A percentile compares a stretch with the other conserved stretches of the same genome.
Conservation (phyloP, 345 rosid species). For the Carallia brachiata region DNA sequence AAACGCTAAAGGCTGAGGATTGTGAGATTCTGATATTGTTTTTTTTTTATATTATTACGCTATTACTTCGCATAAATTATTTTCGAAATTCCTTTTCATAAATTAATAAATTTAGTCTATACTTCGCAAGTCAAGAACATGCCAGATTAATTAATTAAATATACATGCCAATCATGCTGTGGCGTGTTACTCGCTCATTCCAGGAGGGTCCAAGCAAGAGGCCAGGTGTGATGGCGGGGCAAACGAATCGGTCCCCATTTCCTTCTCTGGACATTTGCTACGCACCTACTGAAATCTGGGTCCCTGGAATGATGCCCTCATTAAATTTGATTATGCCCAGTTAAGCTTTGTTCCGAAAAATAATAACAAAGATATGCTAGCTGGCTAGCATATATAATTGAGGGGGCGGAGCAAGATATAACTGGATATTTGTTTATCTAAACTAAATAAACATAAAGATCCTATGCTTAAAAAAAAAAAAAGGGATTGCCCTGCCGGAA, state of each 20-base stretch:
- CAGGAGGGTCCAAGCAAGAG: slow-evolving; percentile 16
- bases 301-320: slow-evolving; percentile 21
- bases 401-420: background rate
- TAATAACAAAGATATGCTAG: background rate
- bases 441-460: slow-evolving; percentile 14
- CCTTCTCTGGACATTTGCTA: slow-evolving; percentile 28
- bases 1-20: background rate
- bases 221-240: slow-evolving; percentile 47
- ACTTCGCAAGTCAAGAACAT: background rate
- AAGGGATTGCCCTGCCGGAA: slow-evolving; percentile 14
- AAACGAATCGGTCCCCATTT: slow-evolving; percentile 31
- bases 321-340: slow-evolving; percentile 6
- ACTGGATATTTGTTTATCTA: background rate
- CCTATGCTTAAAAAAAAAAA: background rate
- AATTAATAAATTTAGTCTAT: background rate
- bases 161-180: slow-evolving; percentile 2
- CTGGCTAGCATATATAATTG: background rate
- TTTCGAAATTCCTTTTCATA: slow-evolving; percentile 1
- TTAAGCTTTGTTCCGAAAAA: background rate
- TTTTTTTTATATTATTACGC: too few relatives aligned
- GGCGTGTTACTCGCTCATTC: slow-evolving; percentile 19
- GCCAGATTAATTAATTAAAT: background rate
- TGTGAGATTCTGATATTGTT: background rate
- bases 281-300: slow-evolving; percentile 28
- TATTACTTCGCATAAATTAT: slow-evolving; percentile 5